These are phyloP conservation scores for Gentiana dahurica DNA, from an alignment of 257 asterid genomes.

Conservation along the genomic window DNA sequence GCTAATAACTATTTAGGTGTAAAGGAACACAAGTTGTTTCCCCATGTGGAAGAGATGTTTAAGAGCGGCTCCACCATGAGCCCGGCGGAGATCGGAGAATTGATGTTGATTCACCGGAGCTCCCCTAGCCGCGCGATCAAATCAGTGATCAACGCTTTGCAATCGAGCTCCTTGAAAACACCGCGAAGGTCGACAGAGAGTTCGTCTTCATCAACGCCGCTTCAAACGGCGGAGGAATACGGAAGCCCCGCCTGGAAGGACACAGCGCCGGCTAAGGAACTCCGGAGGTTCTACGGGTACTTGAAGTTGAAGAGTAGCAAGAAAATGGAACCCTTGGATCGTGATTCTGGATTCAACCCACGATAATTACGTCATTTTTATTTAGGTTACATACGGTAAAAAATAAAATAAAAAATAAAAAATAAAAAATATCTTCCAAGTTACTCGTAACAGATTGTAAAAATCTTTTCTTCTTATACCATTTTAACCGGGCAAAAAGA, in stretches of 20 bases:
- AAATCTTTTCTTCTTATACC: background rate
- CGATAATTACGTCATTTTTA: slow-evolving; percentile 13
- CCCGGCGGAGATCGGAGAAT: slow-evolving; percentile 55
- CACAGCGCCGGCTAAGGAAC: slow-evolving; percentile 36
- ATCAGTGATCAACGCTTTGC: slow-evolving; percentile 49
- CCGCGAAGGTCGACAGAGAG: slow-evolving; percentile 20
- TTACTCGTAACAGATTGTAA: background rate
- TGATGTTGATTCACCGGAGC: slow-evolving; percentile 48
- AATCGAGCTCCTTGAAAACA: slow-evolving; percentile 20
- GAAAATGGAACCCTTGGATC: slow-evolving; percentile 43
- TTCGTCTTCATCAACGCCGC: slow-evolving; percentile 25
- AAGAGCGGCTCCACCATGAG: slow-evolving; percentile 50
- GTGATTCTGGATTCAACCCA: slow-evolving; percentile 23
- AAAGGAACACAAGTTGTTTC: slow-evolving; percentile 49
- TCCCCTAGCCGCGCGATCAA: slow-evolving; percentile 59
- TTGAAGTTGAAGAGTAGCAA: slow-evolving; percentile 45
- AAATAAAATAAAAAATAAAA: background rate
- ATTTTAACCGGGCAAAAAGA: too few species aligned
- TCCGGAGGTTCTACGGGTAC: slow-evolving; percentile 51
- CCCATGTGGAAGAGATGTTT: slow-evolving; percentile 51
- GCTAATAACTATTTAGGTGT: slow-evolving; percentile 45
- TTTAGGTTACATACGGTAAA: background rate
- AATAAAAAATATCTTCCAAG: background rate
- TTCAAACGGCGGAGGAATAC: slow-evolving; percentile 26
- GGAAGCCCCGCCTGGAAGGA: slow-evolving; percentile 52